Base-by-base conservation (phyloP, 1,284 basidiomycete genomes). In the Apiotrichum porosum region DNA sequence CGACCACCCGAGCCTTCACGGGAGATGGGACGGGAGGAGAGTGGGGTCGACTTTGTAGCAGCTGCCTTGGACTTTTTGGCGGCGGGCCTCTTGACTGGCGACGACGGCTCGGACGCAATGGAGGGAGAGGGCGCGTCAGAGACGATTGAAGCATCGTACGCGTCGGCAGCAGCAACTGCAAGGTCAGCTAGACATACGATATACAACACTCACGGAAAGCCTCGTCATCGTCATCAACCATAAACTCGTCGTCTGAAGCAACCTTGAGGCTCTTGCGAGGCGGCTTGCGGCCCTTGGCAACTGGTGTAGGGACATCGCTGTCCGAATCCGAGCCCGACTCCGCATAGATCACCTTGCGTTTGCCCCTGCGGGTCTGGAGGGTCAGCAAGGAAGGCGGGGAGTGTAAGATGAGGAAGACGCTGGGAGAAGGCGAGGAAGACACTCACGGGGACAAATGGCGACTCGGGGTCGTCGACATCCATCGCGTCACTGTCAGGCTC, bases 331-430 rank as follows among this genome's bases (percentile, higher is more conserved):
- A 22, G 37, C 71, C 72, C 2, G 66, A 65, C 37, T 75, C 74
- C 13, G 66, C 66, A 34, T 73, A 72, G 9, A 69, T 52, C 17
- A 70, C 61, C 49, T 70, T 72, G 21, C 73, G 58, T 53, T 75
- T 75, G 10, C 58, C 58, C 18, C 66, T 43, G 18, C 69, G 51
- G 14, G 48, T 41, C 63, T 67, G 43, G 26, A n/a, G 14, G 15
- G 30, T 42, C 18, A 44, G 47, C 14, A n/a, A 24, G 17, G 4
- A 33, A 10, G 4, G 9, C 6, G 33, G 8, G 6, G 1, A n/a
- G 14, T 17, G 12, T 34, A n/a, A 15, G 17, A 15, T 12, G 32
- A 34, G 17, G 32, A 28, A 18, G n/a, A 24, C 13, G 18, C 21
- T 33, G 28, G 36, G 19, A 34, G 52, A 36, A 47, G 32, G 31